These are phyloP conservation scores for Linum usitatissimum DNA, from an alignment of 345 rosid species.

Conservation along the genomic window DNA sequence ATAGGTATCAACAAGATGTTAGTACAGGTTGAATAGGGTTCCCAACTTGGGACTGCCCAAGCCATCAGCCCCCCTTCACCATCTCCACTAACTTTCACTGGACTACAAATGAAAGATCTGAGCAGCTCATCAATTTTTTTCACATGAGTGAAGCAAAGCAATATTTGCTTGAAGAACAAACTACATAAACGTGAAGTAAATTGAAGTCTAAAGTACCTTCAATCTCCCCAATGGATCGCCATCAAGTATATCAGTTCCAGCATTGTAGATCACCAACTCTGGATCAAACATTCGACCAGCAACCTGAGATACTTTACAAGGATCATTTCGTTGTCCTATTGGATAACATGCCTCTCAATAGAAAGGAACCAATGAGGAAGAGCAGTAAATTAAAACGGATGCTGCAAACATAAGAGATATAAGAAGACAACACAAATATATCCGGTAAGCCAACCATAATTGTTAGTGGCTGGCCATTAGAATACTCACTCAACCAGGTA, in stretches of 20 bases:
- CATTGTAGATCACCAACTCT: conserved; percentile 77
- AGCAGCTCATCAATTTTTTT: too few relatives aligned
- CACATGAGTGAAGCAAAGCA: neutral
- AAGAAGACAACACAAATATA: neutral
- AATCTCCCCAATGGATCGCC: conserved; percentile 89
- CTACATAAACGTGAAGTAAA: neutral
- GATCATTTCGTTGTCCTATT: neutral
- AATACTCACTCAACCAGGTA: too few relatives aligned
- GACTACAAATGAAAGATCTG: too few relatives aligned
- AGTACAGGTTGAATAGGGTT: too few relatives aligned
- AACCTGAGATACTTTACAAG: conserved; percentile 54
- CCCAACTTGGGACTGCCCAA: too few relatives aligned
- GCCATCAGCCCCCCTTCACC: too few relatives aligned
- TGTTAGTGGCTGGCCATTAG: too few relatives aligned
- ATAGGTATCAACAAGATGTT: too few relatives aligned
- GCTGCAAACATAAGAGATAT: too few relatives aligned
- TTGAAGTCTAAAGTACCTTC: conserved; percentile 36
- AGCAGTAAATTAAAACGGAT: conserved; percentile 3
- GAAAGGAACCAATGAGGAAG: neutral
- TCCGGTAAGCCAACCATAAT: neutral
- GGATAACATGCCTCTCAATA: neutral
- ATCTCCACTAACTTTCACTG: too few relatives aligned
- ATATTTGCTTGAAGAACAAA: neutral
- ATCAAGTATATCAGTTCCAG: conserved; percentile 91
- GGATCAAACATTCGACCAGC: conserved; percentile 56